Evolutionary conservation across 257 asterid genomes (phyloP).

Genomic region (Nicotiana otophora): DNA sequence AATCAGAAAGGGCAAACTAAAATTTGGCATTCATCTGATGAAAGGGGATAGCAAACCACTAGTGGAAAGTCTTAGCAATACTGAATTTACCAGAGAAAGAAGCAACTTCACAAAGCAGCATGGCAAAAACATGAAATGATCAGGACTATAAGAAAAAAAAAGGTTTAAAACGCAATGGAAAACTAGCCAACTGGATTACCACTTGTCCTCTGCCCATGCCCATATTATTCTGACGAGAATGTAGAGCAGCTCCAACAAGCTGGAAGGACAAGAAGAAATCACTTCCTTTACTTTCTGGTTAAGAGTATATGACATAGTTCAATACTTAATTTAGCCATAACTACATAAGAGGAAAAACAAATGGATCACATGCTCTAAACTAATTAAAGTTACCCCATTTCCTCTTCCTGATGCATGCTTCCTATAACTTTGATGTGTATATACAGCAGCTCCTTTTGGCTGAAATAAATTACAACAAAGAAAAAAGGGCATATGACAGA

Average conservation of each 20-base stretch:
- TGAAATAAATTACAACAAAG: constrained; percentile 2
- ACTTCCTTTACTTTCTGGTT: not conserved
- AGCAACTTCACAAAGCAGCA: not conserved
- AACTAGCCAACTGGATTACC: not conserved
- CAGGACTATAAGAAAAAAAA: not conserved
- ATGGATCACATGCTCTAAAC: not conserved
- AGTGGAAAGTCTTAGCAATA: not conserved
- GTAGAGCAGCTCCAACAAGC: constrained; percentile 11
- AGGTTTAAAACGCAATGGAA: not conserved
- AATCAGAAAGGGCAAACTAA: not conserved
- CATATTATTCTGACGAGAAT: not conserved
- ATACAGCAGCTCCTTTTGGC: constrained; percentile 18
- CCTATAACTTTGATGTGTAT: not conserved
- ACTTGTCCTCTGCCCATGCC: constrained; percentile 15
- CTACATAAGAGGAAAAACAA: not conserved
- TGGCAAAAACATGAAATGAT: not conserved
- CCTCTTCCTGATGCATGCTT: constrained; percentile 19
- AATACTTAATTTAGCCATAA: not conserved
- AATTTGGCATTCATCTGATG: not conserved
- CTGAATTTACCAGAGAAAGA: not conserved
- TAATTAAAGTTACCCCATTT: constrained; percentile 9
- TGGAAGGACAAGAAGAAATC: constrained; percentile 10
- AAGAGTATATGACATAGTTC: not conserved
- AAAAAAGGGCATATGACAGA: constrained; percentile 5
- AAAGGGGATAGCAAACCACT: not conserved